Evolutionary conservation across 331 rosid genomes (phyloP), one percentile per base, ranked within the genome.

Genomic region (Phaseolus coccineus): DNA sequence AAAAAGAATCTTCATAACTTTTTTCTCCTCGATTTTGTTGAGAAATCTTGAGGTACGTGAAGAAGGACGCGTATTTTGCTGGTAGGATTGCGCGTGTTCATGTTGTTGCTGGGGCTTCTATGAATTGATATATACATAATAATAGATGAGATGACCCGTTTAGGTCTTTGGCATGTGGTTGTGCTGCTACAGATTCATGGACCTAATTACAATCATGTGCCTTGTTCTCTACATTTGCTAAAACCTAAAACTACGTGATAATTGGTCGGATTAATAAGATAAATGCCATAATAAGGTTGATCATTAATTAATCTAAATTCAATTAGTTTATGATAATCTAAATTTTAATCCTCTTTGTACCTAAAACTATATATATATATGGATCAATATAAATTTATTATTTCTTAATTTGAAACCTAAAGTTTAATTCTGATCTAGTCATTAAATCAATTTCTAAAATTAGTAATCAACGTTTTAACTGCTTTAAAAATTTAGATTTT

Each of bases 41-140:
- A 52, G 58, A 6, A n/a, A 52, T n/a, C 12, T 52, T n/a, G 59
- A 22, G 28, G 61, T 22, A 22, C 28, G 61, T 53, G 71, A 56
- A 53, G 63, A 2, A 22, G 74, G 87, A 83, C 77, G 69, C 77
- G 82, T 55, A 67, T 72, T 22, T 3, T 79, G 66, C 3, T 46
- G 46, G 33, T 69, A 22, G 2, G 13, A 40, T 46, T 58, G 86
- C 83, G 90, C 87, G 84, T 87, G 82, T 16, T 44, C 33, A 69
- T 8, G 53, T 68, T 35, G 69, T 53, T 74, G 74, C 42, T 51
- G 4, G 31, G 8, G 3, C 11, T 47, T n/a, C 10, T 28, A 35
- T 42, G 25, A 15, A 69, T 39, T 4, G 4, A 71, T 13, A 22
- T 4, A 67, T 15, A 22, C 42, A 37, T 6, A 37, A 37, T 37